Percentiles rank a stretch among this genome's conserved stretches.
phyloP scores from a whole-genome alignment of 768 basidiomycete species.

The Amanita muscaria region DNA sequence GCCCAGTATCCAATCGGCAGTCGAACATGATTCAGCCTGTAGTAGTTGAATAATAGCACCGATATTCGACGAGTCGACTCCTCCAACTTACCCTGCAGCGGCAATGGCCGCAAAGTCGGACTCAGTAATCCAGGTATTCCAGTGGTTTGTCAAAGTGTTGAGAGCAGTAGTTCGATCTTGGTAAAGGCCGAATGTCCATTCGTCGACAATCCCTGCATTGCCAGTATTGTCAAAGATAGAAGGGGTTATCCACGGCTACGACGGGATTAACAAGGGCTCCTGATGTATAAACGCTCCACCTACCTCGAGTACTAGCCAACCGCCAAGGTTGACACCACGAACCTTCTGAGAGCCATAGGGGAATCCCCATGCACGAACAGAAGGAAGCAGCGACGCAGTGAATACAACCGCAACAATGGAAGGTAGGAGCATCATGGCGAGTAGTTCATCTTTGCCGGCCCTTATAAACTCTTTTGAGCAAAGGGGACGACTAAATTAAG shows the following conservation, averaged over 20 bases:
- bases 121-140: conserved; percentile 82
- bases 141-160: conserved; percentile 53
- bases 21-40: conserved; percentile 76
- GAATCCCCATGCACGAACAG: conserved; percentile 38
- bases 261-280: conserved; percentile 8
- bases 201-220: conserved; percentile 52
- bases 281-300: conserved; percentile 5
- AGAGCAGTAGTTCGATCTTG: conserved; percentile 43
- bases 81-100: conserved; percentile 52
- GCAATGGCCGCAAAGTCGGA: conserved; percentile 69
- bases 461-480: neutral
- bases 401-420: conserved; percentile 11
- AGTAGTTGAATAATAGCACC: conserved; percentile 6
- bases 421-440: conserved; percentile 11
- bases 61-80: neutral
- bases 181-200: conserved; percentile 68
- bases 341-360: conserved; percentile 68
- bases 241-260: conserved; percentile 72
- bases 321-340: conserved; percentile 78
- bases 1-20: conserved; percentile 90
- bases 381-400: conserved; percentile 14
- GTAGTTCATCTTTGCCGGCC: neutral
- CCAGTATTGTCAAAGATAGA: conserved; percentile 66
- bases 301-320: conserved; percentile 43
- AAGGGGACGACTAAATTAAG: neutral